Evolutionary conservation across 192 early-diverging fungal species (phyloP).

Genomic region (Coemansia umbellata): DNA sequence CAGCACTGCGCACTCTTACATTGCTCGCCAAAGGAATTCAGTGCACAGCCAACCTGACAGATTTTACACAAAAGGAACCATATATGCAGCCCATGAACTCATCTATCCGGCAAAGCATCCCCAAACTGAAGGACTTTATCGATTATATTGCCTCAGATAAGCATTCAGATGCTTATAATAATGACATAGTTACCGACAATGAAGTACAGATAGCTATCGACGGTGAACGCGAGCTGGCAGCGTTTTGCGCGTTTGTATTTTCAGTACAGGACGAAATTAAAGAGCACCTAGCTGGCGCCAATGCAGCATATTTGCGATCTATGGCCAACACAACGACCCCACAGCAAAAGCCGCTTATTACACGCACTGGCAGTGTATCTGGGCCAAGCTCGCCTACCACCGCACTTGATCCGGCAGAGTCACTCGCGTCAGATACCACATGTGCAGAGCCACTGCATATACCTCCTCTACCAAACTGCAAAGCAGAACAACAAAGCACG

Average conservation of each 20-base stretch:
- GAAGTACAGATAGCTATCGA: conserved; percentile 9
- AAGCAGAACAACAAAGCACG: no score
- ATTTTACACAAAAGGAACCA: conserved; percentile 61
- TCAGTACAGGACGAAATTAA: conserved; percentile 10
- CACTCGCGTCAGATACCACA: no score
- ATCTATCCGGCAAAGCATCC: conserved; percentile 60
- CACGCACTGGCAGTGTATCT: not conserved
- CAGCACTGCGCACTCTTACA: conserved; percentile 60
- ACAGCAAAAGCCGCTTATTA: not conserved
- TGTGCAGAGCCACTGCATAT: no score
- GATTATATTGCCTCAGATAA: conserved; percentile 48
- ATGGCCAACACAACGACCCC: not conserved
- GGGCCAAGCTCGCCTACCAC: not conserved
- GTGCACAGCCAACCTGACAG: conserved; percentile 63
- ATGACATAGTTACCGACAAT: no score
- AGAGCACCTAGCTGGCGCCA: not conserved
- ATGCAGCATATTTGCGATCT: not conserved
- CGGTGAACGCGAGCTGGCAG: conserved; percentile 37
- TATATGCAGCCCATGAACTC: conserved; percentile 65
- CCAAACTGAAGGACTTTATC: conserved; percentile 58
- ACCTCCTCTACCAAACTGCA: no score
- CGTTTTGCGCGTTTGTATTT: conserved; percentile 30
- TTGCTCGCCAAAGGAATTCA: conserved; percentile 71
- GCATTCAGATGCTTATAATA: not conserved
- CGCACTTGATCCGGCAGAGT: not conserved